Evolutionary conservation across 164 flowering plant species (phyloP).

Genomic region (Platanus orientalis): DNA sequence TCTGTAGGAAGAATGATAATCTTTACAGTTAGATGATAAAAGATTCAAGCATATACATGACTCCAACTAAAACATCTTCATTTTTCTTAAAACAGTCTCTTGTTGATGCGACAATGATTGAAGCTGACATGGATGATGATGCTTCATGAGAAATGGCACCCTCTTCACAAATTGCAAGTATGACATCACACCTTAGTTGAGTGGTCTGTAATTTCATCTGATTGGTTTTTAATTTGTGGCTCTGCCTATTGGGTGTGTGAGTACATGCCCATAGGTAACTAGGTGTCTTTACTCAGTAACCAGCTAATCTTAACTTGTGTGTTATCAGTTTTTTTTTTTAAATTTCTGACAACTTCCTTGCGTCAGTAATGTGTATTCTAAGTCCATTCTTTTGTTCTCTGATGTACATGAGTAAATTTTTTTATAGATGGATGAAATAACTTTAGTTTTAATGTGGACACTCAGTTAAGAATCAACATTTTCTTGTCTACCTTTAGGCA

Average conservation of each 20-base stretch:
- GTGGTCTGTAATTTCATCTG: neutral
- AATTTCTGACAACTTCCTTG: no score
- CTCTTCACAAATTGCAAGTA: constrained; percentile 21
- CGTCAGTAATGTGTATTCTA: no score
- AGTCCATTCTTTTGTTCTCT: no score
- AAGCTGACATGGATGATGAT: constrained; percentile 31
- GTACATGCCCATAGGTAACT: no score
- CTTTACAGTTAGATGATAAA: neutral
- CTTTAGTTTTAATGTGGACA: no score
- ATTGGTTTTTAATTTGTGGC: neutral
- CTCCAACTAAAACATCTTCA: neutral
- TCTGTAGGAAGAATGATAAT: neutral
- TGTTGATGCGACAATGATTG: constrained; percentile 41
- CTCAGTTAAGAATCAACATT: no score
- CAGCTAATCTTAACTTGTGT: no score
- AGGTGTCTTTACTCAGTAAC: no score
- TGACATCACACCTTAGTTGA: constrained; percentile 11
- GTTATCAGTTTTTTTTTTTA: no score
- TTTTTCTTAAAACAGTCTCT: constrained; percentile 39
- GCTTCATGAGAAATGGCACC: constrained; percentile 19
- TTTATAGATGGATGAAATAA: no score
- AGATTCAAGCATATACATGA: neutral
- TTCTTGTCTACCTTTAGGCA: no score
- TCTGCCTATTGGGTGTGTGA: neutral
- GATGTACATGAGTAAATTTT: no score